phyloP scores from a whole-genome alignment of 805 yeast genomes.

The Candida odintsovae region DNA sequence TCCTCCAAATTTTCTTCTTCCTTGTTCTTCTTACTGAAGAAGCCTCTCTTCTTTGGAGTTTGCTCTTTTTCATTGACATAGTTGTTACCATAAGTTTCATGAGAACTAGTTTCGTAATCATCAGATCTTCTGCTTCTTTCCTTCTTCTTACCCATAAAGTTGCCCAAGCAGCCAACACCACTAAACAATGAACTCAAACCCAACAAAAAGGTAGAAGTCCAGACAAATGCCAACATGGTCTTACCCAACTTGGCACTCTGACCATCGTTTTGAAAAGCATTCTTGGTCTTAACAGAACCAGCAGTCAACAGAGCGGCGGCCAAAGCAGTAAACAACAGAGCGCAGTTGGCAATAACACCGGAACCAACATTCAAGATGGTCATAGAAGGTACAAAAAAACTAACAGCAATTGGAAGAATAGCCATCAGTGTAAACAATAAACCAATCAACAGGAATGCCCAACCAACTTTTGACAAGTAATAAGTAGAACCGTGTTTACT shows the following conservation, averaged over 20 bases:
- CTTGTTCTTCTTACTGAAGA: slow-evolving; percentile 12
- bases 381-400: slow-evolving; percentile 19
- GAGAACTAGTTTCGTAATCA: slow-evolving; percentile 19
- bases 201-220: slow-evolving; percentile 43
- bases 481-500: slow-evolving; percentile 46
- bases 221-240: slow-evolving; percentile 52
- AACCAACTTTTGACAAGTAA: slow-evolving; percentile 63
- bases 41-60: slow-evolving; percentile 9
- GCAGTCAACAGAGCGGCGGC: slow-evolving; percentile 49
- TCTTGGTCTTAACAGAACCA: slow-evolving; percentile 47
- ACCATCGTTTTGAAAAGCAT: slow-evolving; percentile 40
- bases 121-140: slow-evolving; percentile 14
- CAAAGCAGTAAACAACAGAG: slow-evolving; percentile 38
- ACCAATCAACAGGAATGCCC: slow-evolving; percentile 57
- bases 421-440: slow-evolving; percentile 47
- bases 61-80: slow-evolving; percentile 15
- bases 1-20: slow-evolving; percentile 2
- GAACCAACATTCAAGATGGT: slow-evolving; percentile 16
- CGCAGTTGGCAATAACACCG: slow-evolving; percentile 20
- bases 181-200: slow-evolving; percentile 14
- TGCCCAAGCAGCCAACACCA: slow-evolving; percentile 18
- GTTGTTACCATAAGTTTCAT: slow-evolving; percentile 24
- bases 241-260: slow-evolving; percentile 38
- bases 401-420: slow-evolving; percentile 30
- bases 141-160: slow-evolving; percentile 6